Conservation (phyloP, 768 basidiomycete genomes). For the Pisolithus marmoratus region DNA sequence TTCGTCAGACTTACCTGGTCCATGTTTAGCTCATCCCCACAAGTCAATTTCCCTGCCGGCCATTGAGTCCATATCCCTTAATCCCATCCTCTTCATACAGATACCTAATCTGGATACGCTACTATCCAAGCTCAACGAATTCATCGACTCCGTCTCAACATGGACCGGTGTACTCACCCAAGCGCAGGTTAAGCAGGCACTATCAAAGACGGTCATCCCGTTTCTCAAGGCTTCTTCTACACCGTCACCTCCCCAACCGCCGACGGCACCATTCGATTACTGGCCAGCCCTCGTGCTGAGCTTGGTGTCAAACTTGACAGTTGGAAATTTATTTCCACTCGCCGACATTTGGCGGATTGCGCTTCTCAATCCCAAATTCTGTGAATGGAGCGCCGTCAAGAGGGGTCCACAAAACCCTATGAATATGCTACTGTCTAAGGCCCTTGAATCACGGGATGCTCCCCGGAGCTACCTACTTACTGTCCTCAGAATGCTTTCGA, state of each 20-base stretch:
- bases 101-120: conserved; percentile 65
- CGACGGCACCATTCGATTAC: conserved; percentile 32
- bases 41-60: conserved; percentile 51
- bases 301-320: conserved; percentile 42
- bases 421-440: conserved; percentile 41
- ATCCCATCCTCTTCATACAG: conserved; percentile 72
- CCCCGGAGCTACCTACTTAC: conserved; percentile 60
- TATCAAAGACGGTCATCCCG: conserved; percentile 47
- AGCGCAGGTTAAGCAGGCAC: conserved; percentile 41
- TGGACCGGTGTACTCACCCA: conserved; percentile 25
- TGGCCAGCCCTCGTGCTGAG: conserved; percentile 46
- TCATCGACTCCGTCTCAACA: conserved; percentile 48
- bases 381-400: conserved; percentile 41
- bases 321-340: conserved; percentile 67
- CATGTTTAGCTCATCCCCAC: conserved; percentile 70
- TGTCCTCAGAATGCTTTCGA: conserved; percentile 60
- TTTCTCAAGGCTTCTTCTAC: conserved; percentile 54
- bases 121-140: conserved; percentile 51
- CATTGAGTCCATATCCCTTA: conserved; percentile 56
- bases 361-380: conserved; percentile 56
- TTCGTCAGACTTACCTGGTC: not conserved
- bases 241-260: conserved; percentile 21
- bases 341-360: conserved; percentile 81
- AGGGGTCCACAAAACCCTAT: conserved; percentile 37
- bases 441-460: conserved; percentile 25